Conservation (phyloP, 768 basidiomycete species). For the Tricholoma bakamatsutake region DNA sequence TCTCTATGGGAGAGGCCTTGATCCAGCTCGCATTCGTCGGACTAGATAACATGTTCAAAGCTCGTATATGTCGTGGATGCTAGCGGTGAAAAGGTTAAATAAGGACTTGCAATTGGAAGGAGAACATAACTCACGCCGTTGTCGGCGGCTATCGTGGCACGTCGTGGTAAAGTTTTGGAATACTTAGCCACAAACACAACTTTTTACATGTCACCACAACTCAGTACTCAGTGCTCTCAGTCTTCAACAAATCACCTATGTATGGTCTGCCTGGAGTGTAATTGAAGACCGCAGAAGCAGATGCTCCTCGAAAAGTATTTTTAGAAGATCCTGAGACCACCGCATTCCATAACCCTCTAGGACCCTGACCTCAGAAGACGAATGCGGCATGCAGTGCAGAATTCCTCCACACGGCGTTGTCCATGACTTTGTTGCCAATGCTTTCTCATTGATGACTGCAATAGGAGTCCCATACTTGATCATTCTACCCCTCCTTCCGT, state of each 20-base stretch:
- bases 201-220: too few relatives aligned
- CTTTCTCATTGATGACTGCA: conserved; percentile 43
- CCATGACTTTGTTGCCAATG: conserved; percentile 43
- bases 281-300: not conserved
- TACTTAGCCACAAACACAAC: not conserved
- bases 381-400: conserved; percentile 55
- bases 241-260: too few relatives aligned
- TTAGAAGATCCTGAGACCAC: conserved; percentile 59
- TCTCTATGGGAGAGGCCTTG: conserved; percentile 57
- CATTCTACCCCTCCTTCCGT: conserved; percentile 4
- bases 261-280: too few relatives aligned
- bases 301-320: too few relatives aligned
- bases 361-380: conserved; percentile 57
- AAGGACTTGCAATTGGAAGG: not conserved
- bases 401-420: conserved; percentile 53
- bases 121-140: not conserved
- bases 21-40: conserved; percentile 46
- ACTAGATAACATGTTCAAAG: conserved; percentile 41
- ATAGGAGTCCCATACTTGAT: too few relatives aligned
- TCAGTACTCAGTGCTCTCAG: too few relatives aligned
- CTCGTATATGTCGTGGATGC: not conserved
- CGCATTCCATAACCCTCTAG: conserved; percentile 62
- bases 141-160: not conserved
- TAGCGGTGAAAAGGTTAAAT: not conserved
- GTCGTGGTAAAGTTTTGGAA: not conserved